Evolutionary conservation across 768 basidiomycete genomes (phyloP).

Genomic region (Mycena floridula): DNA sequence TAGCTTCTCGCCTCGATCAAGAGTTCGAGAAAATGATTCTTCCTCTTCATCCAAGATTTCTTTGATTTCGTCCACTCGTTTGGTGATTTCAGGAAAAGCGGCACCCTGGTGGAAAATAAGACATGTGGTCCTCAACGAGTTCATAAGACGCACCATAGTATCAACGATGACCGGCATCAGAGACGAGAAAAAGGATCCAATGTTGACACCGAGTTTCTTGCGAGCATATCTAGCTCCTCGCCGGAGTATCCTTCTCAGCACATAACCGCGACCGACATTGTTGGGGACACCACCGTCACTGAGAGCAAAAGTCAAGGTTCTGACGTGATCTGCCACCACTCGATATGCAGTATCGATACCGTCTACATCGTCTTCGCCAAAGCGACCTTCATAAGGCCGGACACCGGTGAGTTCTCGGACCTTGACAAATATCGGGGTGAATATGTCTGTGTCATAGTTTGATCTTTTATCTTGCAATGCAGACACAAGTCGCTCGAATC

Average conservation of each 20-base stretch:
- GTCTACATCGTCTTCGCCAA: slow-evolving; percentile 91
- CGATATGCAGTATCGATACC: slow-evolving; percentile 98
- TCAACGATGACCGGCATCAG: slow-evolving; percentile 86
- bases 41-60: slow-evolving; percentile 98
- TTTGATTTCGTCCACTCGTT: slow-evolving; percentile 75
- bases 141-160: slow-evolving; percentile 53
- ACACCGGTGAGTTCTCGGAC: slow-evolving; percentile 88
- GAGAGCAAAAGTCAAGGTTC: slow-evolving; percentile 92
- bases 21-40: slow-evolving; percentile 93
- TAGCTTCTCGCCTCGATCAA: slow-evolving; percentile 93
- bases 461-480: slow-evolving; percentile 86
- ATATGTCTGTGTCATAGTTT: slow-evolving; percentile 98
- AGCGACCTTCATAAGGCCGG: slow-evolving; percentile 81
- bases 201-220: slow-evolving; percentile 89
- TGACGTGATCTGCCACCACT: slow-evolving; percentile 92
- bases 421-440: slow-evolving; percentile 79
- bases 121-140: slow-evolving; percentile 6
- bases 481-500: slow-evolving; percentile 96
- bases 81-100: slow-evolving; percentile 90
- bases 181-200: slow-evolving; percentile 93
- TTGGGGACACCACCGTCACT: slow-evolving; percentile 96
- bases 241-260: slow-evolving; percentile 88
- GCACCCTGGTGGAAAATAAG: slow-evolving; percentile 46
- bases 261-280: slow-evolving; percentile 95
- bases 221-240: slow-evolving; percentile 93